phyloP scores from a whole-genome alignment of 345 rosid species.

The Pistacia atlantica region DNA sequence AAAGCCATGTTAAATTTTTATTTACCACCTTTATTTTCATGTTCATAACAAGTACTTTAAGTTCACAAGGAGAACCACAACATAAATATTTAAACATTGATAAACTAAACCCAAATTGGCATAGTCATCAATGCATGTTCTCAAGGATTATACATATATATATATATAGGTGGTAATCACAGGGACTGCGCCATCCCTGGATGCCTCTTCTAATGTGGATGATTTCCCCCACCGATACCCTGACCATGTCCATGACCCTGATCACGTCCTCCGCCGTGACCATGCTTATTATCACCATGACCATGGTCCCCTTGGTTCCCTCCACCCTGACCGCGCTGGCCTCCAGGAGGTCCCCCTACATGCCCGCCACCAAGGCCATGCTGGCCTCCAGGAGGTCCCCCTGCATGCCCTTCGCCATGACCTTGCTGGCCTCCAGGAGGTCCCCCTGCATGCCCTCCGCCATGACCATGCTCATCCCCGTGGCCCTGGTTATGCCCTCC shows the following conservation, averaged over 20 bases:
- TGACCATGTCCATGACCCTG: too few species aligned
- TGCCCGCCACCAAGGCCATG: not conserved
- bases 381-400: not conserved
- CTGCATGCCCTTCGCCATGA: not conserved
- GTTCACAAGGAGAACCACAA: too few species aligned
- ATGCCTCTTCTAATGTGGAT: not conserved
- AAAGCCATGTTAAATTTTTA: too few species aligned
- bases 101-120: too few species aligned
- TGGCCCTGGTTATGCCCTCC: slow-evolving; percentile 2
- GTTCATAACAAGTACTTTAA: too few species aligned
- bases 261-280: slow-evolving; percentile 2
- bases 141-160: not conserved
- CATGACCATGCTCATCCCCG: not conserved
- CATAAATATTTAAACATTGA: too few species aligned
- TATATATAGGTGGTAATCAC: not conserved
- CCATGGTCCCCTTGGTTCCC: slow-evolving; percentile 8
- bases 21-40: too few species aligned
- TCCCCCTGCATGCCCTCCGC: not conserved
- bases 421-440: not conserved
- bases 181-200: not conserved
- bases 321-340: not conserved
- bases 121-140: too few species aligned
- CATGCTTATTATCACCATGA: not conserved
- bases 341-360: not conserved
- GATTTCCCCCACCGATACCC: not conserved